Base-by-base conservation (phyloP, 495 filamentous ascomycete genomes). In the Penicillium mononematosum region DNA sequence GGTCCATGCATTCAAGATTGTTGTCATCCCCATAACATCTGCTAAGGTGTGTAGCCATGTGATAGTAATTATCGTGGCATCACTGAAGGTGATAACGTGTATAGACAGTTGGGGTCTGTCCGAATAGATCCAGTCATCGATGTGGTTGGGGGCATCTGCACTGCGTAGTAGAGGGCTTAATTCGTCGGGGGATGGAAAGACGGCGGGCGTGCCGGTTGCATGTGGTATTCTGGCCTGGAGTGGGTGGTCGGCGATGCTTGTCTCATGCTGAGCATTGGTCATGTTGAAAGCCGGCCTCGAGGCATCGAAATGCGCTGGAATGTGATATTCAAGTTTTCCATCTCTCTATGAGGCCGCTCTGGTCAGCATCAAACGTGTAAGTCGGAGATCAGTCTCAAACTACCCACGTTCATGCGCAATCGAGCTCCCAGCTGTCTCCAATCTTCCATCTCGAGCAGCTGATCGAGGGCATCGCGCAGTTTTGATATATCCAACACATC, bases 361-460 rank as follows among this genome's bases (percentile, higher is more conserved):
- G 12, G 19, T 50, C 9, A 25, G 17, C 8, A 49, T 36, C 3
- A 19, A 20, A 4, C 0, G 1, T 9, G 1, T 6, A 9, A 22
- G 11, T 5, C n/a, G 6, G 25, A 20, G 2, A 22, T 14, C 34
- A 10, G 14, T 10, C 12, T 49, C 19, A 27, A 29, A 27, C 22
- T 4, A 38, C 47, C 20, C 16, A 50, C 47, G 34, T 50, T 50
- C 47, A 38, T 14, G 1, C 47, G 47, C 14, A 50, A 20, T 25
- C 47, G 47, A 50, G 47, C 47, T 1, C 47, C 47, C 12, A 50
- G 47, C 10, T 50, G 31, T 10, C 47, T 50, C 47, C 47, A 50
- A 39, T 38, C 22, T 8, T 16, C 11, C 10, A 38, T 38, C 5
- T 34, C 19, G 9, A 36, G 6, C 20, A 50, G 20, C 24, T 25